Percentiles rank a stretch among this genome's conserved stretches.
These are phyloP conservation scores for Aphanomyces euteiches DNA, from an alignment of 352 stramenopile genomes.

Conservation along the genomic window DNA sequence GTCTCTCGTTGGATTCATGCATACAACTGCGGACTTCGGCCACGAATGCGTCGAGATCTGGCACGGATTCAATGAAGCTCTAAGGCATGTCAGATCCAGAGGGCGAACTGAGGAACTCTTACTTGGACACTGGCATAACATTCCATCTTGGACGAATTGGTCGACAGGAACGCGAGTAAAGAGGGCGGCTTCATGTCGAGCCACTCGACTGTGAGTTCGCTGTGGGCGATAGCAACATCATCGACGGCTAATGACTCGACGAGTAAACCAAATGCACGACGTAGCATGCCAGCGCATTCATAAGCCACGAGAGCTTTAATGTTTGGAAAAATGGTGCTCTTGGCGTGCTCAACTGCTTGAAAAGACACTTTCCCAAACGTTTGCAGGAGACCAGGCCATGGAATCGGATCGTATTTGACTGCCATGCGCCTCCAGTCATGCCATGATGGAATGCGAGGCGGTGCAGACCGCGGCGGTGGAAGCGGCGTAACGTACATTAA, in stretches of 20 bases:
- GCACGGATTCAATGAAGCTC: constrained; percentile 8
- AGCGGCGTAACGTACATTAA: constrained; percentile 56
- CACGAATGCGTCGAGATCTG: constrained; percentile 60
- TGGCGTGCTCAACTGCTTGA: constrained; percentile 44
- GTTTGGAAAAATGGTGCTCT: constrained; percentile 43
- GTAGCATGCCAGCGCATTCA: constrained; percentile 57
- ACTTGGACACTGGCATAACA: constrained; percentile 8
- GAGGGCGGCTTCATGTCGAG: constrained; percentile 4
- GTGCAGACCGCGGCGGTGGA: neutral
- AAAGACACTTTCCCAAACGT: constrained; percentile 70
- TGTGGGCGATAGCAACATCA: neutral
- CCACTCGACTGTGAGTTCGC: constrained; percentile 10
- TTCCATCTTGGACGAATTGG: neutral
- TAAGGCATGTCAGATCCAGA: constrained; percentile 9
- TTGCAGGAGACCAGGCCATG: constrained; percentile 70
- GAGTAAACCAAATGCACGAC: constrained; percentile 39
- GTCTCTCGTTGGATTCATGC: constrained; percentile 31
- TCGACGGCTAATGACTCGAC: neutral
- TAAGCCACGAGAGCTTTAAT: constrained; percentile 60
- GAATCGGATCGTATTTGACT: constrained; percentile 44
- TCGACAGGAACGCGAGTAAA: neutral
- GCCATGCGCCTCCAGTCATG: neutral
- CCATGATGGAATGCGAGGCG: constrained; percentile 29
- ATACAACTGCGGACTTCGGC: constrained; percentile 50
- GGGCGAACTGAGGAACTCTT: neutral